Conservation (phyloP, 1,284 basidiomycete genomes). For the Apiotrichum domesticum region DNA sequence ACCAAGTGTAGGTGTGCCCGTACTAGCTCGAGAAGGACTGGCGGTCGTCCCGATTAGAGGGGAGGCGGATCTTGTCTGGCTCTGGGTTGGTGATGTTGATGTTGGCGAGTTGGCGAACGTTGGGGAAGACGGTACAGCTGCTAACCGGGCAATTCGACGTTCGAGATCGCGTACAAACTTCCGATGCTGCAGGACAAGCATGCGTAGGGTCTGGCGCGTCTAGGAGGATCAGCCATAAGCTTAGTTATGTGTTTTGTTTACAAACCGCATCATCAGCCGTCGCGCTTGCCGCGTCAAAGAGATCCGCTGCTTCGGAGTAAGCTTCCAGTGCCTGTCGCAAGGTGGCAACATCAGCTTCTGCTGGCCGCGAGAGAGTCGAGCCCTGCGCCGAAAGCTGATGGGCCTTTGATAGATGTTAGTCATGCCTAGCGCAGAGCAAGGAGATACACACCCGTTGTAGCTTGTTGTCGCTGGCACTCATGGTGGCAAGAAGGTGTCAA, state of each 20-base stretch:
- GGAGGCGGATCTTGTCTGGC: neutral
- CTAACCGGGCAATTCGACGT: conserved; percentile 23
- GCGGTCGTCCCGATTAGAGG: neutral
- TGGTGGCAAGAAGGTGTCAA: conserved; percentile 1
- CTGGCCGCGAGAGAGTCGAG: conserved; percentile 21
- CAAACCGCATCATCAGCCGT: conserved; percentile 17
- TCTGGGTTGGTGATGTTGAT: neutral
- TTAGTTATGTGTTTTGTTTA: neutral
- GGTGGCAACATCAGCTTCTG: conserved; percentile 12
- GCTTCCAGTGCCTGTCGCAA: conserved; percentile 26
- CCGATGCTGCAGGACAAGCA: conserved; percentile 41
- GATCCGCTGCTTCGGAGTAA: conserved; percentile 35
- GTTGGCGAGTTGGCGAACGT: conserved; percentile 1
- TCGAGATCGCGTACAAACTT: conserved; percentile 40
- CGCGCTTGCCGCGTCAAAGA: conserved; percentile 29
- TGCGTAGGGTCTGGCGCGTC: conserved; percentile 27
- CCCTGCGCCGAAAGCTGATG: conserved; percentile 42
- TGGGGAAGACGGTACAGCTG: neutral
- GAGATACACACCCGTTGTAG: conserved; percentile 16
- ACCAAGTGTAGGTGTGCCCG: neutral
- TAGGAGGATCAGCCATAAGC: neutral
- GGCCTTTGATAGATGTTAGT: conserved; percentile 25
- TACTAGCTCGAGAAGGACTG: neutral
- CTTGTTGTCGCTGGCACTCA: conserved; percentile 16
- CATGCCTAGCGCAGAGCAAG: neutral